Evolutionary conservation across 441 rosid genomes (phyloP).

Genomic region (Gossypium aridum): DNA sequence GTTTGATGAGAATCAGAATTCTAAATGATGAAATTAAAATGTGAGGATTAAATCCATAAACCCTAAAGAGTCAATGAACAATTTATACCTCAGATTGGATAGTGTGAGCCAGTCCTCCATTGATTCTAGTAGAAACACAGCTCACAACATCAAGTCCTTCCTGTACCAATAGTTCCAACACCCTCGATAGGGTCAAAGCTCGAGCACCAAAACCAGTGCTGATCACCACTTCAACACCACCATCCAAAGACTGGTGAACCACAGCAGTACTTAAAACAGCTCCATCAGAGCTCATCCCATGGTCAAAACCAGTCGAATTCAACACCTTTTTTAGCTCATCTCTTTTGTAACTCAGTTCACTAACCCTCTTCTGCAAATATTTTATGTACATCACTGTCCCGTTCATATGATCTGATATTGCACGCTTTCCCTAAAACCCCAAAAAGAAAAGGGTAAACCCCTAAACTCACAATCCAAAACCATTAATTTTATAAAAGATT

Average conservation of each 20-base stretch:
- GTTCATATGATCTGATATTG: conserved; percentile 71
- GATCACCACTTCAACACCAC: conserved; percentile 50
- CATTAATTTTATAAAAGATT: not conserved
- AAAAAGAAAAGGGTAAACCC: conserved; percentile 7
- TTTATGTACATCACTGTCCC: conserved; percentile 68
- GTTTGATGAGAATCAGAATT: too few species aligned
- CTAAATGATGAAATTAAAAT: too few species aligned
- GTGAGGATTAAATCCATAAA: not conserved
- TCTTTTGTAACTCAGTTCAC: conserved; percentile 37
- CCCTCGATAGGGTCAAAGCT: conserved; percentile 49
- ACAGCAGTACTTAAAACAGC: conserved; percentile 20
- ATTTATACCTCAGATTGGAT: conserved; percentile 51
- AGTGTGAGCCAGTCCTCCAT: conserved; percentile 44
- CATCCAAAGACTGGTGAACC: conserved; percentile 48
- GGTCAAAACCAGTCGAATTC: conserved; percentile 8
- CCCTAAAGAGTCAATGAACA: not conserved
- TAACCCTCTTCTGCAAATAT: conserved; percentile 37
- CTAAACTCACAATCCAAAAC: not conserved
- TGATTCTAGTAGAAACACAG: conserved; percentile 49
- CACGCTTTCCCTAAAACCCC: conserved; percentile 65
- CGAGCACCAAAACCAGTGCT: conserved; percentile 28
- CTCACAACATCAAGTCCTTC: conserved; percentile 49
- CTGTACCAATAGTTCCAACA: conserved; percentile 37
- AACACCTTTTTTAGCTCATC: conserved; percentile 36
- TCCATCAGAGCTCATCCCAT: conserved; percentile 7